Base-by-base conservation (phyloP, 1,139 yeast genomes). In the Geotrichum aggregatum region DNA sequence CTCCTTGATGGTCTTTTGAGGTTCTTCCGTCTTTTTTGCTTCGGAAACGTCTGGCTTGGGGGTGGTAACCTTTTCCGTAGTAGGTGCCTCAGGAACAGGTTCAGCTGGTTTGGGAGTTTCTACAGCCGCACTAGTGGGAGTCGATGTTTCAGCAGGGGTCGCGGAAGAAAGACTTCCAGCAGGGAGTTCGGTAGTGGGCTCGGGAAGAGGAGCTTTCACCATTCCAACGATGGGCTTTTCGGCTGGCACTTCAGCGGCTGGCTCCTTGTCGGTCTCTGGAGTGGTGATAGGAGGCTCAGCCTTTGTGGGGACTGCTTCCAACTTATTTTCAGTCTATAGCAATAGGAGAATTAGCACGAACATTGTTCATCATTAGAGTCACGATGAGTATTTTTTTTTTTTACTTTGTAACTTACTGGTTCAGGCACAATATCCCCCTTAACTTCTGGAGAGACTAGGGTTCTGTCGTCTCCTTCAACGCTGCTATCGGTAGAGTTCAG, bases 341-440 rank as follows among this genome's bases (percentile, higher is more conserved):
- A 34, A 16, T 34, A 35, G 21, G n/a, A 31, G 8, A 44, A 21
- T 30, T 30, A 41, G 34, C 33, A 41, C 30, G 13, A 41, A 41
- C 14, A n/a, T 34, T 28, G 43, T 34, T 42, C 52, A 33, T 33
- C 24, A 24, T 41, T 42, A 36, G 43, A 30, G 28, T 36, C 28
- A 24, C 8, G 28, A 24, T 24, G 8, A 24, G n/a, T n/a, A n/a
- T n/a, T n/a, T n/a, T n/a, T n/a, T n/a, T n/a, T n/a, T n/a, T n/a
- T n/a, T n/a, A n/a, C n/a, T n/a, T n/a, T n/a, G n/a, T n/a, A n/a
- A 24, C 28, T 24, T 24, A 24, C 28, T 24, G 28, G 28, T 24
- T 24, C 49, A 16, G 41, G 26, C 36, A 38, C 11, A 35, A 47
- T 41, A n/a, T 31, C 33, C 10, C 28, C 46, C 13, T 42, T 31